Evolutionary conservation across 352 stramenopile species (phyloP).

Genomic region (Globisporangium sylvaticum): DNA sequence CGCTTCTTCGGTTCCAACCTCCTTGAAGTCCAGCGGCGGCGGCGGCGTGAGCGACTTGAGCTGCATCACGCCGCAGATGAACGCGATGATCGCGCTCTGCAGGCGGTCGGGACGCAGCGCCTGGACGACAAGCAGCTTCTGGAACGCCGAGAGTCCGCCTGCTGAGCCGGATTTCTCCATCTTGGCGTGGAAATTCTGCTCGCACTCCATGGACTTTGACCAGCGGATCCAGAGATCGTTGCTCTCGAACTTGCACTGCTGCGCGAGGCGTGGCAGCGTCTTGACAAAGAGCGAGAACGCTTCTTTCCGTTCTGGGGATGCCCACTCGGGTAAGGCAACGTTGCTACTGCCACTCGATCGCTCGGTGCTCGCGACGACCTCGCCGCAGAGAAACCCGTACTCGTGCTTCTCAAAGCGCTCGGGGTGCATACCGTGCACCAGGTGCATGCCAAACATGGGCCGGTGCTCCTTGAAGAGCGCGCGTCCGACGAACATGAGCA

Average conservation of each 20-base stretch:
- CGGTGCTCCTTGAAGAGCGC: slow-evolving; percentile 93
- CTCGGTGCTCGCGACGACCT: slow-evolving; percentile 43
- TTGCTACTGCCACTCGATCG: neutral
- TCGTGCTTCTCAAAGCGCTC: slow-evolving; percentile 92
- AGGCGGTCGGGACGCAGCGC: slow-evolving; percentile 88
- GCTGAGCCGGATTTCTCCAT: slow-evolving; percentile 52
- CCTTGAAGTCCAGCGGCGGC: slow-evolving; percentile 72
- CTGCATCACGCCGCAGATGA: slow-evolving; percentile 85
- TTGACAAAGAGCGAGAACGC: slow-evolving; percentile 75
- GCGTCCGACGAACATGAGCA: slow-evolving; percentile 91
- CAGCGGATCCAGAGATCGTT: slow-evolving; percentile 87
- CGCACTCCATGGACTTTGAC: slow-evolving; percentile 86
- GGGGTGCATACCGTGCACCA: slow-evolving; percentile 91
- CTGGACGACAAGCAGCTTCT: slow-evolving; percentile 92
- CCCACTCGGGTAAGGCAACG: slow-evolving; percentile 60
- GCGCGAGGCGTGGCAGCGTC: slow-evolving; percentile 61
- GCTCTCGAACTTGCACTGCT: slow-evolving; percentile 82
- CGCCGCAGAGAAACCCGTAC: slow-evolving; percentile 92
- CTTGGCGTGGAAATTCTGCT: slow-evolving; percentile 89
- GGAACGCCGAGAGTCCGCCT: slow-evolving; percentile 79
- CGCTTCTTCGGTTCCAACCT: slow-evolving; percentile 60
- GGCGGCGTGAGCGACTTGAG: slow-evolving; percentile 86
- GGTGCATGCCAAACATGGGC: slow-evolving; percentile 92
- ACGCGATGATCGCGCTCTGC: slow-evolving; percentile 87
- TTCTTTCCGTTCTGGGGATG: slow-evolving; percentile 82